Percentiles rank a stretch among this genome's conserved stretches.
These are phyloP conservation scores for Diaporthe sp. DNA, from an alignment of 2,329 filamentous ascomycete genomes.

Conservation along the genomic window DNA sequence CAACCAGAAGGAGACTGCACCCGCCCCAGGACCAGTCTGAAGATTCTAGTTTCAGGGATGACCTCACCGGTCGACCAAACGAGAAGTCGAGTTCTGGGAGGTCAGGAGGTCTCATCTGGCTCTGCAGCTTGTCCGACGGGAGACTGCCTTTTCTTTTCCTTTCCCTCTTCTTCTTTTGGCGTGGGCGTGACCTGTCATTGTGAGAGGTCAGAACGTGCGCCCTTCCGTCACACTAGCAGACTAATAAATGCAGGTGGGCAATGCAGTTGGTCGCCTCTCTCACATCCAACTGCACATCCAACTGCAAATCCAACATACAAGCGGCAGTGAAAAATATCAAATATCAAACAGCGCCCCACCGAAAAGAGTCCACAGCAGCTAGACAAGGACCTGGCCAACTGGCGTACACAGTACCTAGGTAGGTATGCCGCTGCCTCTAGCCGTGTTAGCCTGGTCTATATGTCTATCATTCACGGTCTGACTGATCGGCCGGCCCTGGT, in stretches of 20 bases:
- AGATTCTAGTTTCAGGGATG: no score
- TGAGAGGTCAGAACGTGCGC: neutral
- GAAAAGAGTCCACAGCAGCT: neutral
- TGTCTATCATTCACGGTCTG: constrained; percentile 22
- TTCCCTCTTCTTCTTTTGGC: neutral
- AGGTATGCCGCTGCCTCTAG: no score
- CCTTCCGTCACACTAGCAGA: neutral
- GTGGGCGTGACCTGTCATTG: constrained; percentile 3
- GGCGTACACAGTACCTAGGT: no score
- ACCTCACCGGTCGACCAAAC: constrained; percentile 8
- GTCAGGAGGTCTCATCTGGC: neutral
- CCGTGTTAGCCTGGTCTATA: neutral
- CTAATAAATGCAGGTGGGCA: neutral
- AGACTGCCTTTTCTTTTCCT: neutral
- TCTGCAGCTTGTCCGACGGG: neutral
- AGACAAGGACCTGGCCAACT: neutral
- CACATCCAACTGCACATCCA: constrained; percentile 11
- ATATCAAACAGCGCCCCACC: neutral
- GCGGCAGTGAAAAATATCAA: neutral
- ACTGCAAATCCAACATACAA: neutral
- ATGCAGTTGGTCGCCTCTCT: constrained; percentile 12
- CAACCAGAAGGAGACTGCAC: no score
- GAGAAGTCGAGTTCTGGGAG: neutral
- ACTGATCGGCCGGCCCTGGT: constrained; percentile 17
- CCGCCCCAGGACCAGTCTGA: no score